phyloP scores from a whole-genome alignment of 768 basidiomycete genomes.

The Agrocybe pediades region DNA sequence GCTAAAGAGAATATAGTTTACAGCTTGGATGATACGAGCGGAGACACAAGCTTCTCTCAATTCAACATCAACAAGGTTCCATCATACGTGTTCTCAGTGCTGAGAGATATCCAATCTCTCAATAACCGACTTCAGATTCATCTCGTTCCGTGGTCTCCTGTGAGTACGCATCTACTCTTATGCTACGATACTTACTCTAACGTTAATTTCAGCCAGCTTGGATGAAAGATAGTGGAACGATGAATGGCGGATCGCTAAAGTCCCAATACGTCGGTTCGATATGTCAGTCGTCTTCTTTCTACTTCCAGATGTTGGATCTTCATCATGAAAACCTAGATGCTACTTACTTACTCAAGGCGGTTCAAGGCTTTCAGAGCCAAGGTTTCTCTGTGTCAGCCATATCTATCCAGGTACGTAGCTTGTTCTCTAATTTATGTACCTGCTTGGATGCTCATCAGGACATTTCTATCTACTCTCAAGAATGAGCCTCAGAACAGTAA shows the following conservation, averaged over 20 bases:
- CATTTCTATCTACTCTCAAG: constrained; percentile 13
- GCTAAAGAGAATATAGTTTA: constrained; percentile 43
- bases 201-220: constrained; percentile 59
- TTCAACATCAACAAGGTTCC: constrained; percentile 65
- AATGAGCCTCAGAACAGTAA: constrained; percentile 61
- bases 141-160: constrained; percentile 69
- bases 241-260: constrained; percentile 65
- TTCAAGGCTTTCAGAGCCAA: constrained; percentile 67
- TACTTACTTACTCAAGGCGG: constrained; percentile 68
- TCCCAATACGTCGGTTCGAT: constrained; percentile 50
- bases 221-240: constrained; percentile 72
- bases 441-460: neutral
- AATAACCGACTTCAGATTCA: constrained; percentile 41
- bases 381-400: constrained; percentile 68
- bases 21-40: constrained; percentile 63
- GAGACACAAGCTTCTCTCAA: constrained; percentile 56
- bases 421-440: too few species aligned
- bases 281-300: constrained; percentile 20
- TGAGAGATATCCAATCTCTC: constrained; percentile 63
- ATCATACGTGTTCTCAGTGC: constrained; percentile 60
- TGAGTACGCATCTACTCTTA: constrained; percentile 28
- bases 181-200: neutral
- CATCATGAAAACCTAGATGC: constrained; percentile 50
- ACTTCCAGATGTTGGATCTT: neutral
- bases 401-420: constrained; percentile 53